A percentile compares a stretch with the other conserved stretches of the same genome.
Evolutionary conservation across 768 basidiomycete genomes (phyloP).

Genomic region (Holtermanniella nyarrowii): DNA sequence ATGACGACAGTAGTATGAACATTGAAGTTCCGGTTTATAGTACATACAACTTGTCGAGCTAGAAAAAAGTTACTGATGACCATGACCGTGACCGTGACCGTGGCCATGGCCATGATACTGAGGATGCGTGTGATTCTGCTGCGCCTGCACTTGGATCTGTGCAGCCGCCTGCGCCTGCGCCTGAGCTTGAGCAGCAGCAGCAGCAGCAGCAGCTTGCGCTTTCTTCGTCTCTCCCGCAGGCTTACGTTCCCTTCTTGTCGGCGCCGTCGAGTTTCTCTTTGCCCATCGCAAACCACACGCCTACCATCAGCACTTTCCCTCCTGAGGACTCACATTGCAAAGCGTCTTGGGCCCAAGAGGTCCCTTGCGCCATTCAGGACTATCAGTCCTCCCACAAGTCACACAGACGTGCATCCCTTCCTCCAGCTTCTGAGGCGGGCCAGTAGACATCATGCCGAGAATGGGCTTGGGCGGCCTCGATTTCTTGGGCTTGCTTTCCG

Average conservation of each 20-base stretch:
- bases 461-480: conserved; percentile 8
- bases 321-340: conserved; percentile 56
- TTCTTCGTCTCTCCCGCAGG: conserved; percentile 12
- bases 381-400: conserved; percentile 88
- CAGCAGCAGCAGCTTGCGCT: not conserved
- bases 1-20: no score
- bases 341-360: conserved; percentile 93
- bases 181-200: not conserved
- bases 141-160: no score
- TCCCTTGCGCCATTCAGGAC: conserved; percentile 97
- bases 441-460: not conserved
- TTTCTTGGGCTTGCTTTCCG: conserved; percentile 8
- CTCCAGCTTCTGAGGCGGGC: conserved; percentile 48
- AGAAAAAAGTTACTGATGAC: no score
- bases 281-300: conserved; percentile 89
- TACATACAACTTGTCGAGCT: no score
- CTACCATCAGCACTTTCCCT: conserved; percentile 8
- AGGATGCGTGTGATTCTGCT: no score
- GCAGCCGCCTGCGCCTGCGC: not conserved
- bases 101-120: no score
- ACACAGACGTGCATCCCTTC: conserved; percentile 66
- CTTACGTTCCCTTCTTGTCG: conserved; percentile 27
- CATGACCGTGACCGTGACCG: no score
- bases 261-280: conserved; percentile 51
- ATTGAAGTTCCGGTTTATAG: no score